phyloP scores from a whole-genome alignment of 768 basidiomycete genomes.

The Sutorius australiensis region DNA sequence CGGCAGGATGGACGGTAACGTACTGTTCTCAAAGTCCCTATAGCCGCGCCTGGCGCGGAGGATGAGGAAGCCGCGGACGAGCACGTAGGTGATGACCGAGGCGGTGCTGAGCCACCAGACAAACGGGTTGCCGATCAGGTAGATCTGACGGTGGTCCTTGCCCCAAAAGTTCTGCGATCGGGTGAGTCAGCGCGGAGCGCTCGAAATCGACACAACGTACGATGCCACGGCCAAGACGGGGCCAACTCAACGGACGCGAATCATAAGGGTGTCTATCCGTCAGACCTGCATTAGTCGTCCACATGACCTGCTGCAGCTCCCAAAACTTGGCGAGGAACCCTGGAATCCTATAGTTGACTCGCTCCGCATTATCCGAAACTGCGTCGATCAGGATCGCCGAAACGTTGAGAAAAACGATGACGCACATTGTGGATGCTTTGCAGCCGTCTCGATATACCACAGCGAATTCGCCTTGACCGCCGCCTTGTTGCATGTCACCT shows the following conservation, averaged over 20 bases:
- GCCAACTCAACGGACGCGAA: conserved; percentile 91
- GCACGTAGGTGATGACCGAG: conserved; percentile 63
- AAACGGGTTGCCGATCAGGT: conserved; percentile 91
- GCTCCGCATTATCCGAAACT: conserved; percentile 72
- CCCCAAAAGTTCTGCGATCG: conserved; percentile 90
- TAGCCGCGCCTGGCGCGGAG: conserved; percentile 89
- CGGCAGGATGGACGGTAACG: conserved; percentile 24
- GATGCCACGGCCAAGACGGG: conserved; percentile 86
- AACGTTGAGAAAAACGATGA: conserved; percentile 11
- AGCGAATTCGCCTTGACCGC: conserved; percentile 84
- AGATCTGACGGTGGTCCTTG: conserved; percentile 92
- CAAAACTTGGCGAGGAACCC: conserved; percentile 88
- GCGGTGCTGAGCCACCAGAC: conserved; percentile 87
- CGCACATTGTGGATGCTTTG: conserved; percentile 64
- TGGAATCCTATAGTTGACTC: conserved; percentile 88
- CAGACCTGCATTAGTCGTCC: conserved; percentile 92
- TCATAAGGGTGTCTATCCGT: conserved; percentile 95
- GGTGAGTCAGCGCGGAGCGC: background rate
- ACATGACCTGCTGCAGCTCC: conserved; percentile 93
- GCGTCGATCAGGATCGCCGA: background rate
- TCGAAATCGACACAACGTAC: conserved; percentile 46
- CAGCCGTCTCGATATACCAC: conserved; percentile 90
- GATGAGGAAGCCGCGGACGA: conserved; percentile 73
- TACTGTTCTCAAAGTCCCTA: conserved; percentile 89
- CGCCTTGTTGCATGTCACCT: conserved; percentile 99